A percentile compares a stretch with the other conserved stretches of the same genome.
Conservation (phyloP, 2,329 filamentous ascomycete genomes). For the Ophiostoma ips region DNA sequence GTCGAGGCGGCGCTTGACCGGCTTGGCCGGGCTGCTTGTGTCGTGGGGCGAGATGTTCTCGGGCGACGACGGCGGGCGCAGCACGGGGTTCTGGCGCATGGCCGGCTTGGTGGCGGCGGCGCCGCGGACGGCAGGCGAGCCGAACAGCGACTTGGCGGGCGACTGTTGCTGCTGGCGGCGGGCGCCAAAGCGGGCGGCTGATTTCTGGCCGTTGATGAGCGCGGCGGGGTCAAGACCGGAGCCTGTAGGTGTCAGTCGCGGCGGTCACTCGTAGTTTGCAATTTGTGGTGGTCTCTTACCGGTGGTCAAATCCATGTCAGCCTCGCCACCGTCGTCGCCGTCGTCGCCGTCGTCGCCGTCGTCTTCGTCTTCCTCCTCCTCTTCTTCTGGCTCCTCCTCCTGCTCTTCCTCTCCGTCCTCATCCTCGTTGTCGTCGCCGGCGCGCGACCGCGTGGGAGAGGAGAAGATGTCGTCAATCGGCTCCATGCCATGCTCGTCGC, state of each 20-base stretch:
- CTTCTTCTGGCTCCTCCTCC: constrained; percentile 18
- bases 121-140: constrained; percentile 41
- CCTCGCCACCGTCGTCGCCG: constrained; percentile 19
- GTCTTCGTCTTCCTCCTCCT: constrained; percentile 12
- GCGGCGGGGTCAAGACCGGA: constrained; percentile 40
- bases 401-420: constrained; percentile 21
- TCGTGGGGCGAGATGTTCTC: constrained; percentile 19
- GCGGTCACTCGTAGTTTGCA: no score
- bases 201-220: constrained; percentile 34
- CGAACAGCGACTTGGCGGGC: constrained; percentile 48
- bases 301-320: constrained; percentile 37
- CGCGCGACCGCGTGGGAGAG: constrained; percentile 50
- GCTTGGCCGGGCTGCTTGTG: constrained; percentile 19
- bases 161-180: constrained; percentile 26
- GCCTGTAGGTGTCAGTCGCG: constrained; percentile 21
- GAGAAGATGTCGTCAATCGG: constrained; percentile 79
- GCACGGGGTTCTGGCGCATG: constrained; percentile 32
- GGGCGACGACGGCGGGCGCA: constrained; percentile 40
- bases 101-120: constrained; percentile 4
- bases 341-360: constrained; percentile 20
- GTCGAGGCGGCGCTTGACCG: constrained; percentile 41
- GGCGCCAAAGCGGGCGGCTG: constrained; percentile 31
- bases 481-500: constrained; percentile 88
- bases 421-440: constrained; percentile 15
- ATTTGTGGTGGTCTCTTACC: no score